Base-by-base conservation (phyloP, 768 basidiomycete genomes). In the Suillus discolor region DNA sequence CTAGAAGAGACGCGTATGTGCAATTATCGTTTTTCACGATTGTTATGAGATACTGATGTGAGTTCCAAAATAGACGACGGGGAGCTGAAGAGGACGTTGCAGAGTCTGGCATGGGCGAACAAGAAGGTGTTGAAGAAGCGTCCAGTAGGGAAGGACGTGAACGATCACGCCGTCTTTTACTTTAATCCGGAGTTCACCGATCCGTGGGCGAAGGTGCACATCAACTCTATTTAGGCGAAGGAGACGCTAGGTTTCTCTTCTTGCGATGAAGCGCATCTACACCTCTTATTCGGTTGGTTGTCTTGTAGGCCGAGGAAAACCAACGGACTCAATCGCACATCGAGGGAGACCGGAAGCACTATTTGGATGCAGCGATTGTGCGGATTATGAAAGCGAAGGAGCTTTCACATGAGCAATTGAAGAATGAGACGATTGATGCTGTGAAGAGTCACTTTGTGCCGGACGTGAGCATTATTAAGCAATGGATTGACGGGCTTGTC, bases 341-440 rank as follows among this genome's bases (percentile, higher is more conserved):
- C 45, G 92, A 96, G 69, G 87, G 89, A 42, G 96, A 98, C 76
- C 87, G 97, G 66, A 89, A 90, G 66, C 85, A 89, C 71, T 89
- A 89, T 65, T 82, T 99, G 16, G 95, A 99, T 70, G 96, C 97
- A 0, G 96, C 96, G 25, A 96, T 99, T 71, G 97, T 99, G 41
- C 89, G 97, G 7, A 88, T 97, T 72, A 96, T 99, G 95, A 99
- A 99, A 76, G 89, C 88, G 3, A 86, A 97, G 79, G 91, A 92
- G 77, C 81, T 97, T 78, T 82, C 80, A 31, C 88, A 94, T 71
- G 88, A 92, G 70, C 84, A 90, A 69, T 83, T 99, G 71, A 90
- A 93, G 77, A 85, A 87, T 60, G 89, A 89, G 68, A 93, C 93
- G 12, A 88, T 97, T 65, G 89, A 93, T 23, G 90, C 94, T 28